phyloP scores from a whole-genome alignment of 345 rosid species.

The Acer yangbiense region DNA sequence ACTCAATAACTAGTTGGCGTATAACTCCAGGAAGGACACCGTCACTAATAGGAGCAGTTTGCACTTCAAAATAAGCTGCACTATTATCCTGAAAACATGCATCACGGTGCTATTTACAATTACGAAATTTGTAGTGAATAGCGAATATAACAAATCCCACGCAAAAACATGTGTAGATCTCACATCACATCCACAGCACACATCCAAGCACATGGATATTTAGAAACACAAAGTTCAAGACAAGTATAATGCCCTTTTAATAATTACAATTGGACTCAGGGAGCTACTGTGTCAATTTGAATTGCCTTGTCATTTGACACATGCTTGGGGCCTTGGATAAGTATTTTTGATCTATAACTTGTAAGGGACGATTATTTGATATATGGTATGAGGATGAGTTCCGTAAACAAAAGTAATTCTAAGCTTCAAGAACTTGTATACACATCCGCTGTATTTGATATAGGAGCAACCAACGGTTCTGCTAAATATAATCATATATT shows the following conservation, averaged over 20 bases:
- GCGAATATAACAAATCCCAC: neutral
- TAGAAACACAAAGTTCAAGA: neutral
- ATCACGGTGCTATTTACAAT: conserved; percentile 1
- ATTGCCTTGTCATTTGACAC: neutral
- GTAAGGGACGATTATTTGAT: neutral
- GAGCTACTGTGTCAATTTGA: too few species aligned
- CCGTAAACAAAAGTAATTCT: neutral
- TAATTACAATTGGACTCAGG: neutral
- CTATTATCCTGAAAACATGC: conserved; percentile 38
- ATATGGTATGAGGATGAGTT: neutral
- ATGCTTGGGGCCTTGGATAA: neutral
- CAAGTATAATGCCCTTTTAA: neutral
- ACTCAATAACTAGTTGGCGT: conserved; percentile 85
- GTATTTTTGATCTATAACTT: conserved; percentile 4
- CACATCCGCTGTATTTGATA: neutral
- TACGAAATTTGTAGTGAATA: neutral
- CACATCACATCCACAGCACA: neutral
- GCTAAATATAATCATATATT: too few species aligned
- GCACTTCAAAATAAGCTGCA: conserved; percentile 54
- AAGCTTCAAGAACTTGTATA: neutral
- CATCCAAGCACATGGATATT: neutral
- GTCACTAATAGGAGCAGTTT: conserved; percentile 74
- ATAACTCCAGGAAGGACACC: conserved; percentile 91
- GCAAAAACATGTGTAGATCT: neutral
- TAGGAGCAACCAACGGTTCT: neutral